These are phyloP conservation scores for Gossypium davidsonii DNA, from an alignment of 441 rosid species.

Conservation along the genomic window DNA sequence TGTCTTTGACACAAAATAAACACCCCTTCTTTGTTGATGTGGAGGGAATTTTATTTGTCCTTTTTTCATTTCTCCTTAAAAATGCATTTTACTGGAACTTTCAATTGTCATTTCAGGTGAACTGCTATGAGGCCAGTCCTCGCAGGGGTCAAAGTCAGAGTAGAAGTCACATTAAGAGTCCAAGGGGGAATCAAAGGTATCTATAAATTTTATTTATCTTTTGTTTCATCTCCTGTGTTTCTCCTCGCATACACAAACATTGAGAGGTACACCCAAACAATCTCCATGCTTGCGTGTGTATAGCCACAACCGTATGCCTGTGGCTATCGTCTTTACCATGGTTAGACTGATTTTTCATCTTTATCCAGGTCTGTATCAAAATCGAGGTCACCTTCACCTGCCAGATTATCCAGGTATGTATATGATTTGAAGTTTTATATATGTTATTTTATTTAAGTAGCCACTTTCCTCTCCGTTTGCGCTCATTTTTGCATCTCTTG, in stretches of 20 bases:
- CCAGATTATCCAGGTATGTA: conserved; percentile 7
- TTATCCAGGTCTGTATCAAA: conserved; percentile 9
- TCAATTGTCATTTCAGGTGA: conserved; percentile 9
- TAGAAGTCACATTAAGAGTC: conserved; percentile 13
- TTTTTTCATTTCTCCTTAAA: too few species aligned
- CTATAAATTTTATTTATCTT: neutral
- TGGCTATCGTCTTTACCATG: neutral
- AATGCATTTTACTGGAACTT: neutral
- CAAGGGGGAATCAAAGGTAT: conserved; percentile 11
- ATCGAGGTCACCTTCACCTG: conserved; percentile 4
- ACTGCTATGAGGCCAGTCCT: neutral
- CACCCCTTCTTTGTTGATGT: neutral
- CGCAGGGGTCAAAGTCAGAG: neutral
- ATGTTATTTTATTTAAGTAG: neutral
- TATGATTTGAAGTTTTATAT: neutral
- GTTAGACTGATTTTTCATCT: neutral
- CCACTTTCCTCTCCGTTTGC: neutral
- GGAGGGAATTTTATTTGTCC: neutral
- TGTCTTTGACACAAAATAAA: neutral
- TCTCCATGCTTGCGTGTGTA: neutral
- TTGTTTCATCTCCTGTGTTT: neutral
- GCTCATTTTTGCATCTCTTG: neutral
- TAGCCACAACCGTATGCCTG: neutral
- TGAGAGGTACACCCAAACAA: neutral
- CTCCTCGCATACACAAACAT: neutral